Base-by-base conservation (phyloP, 805 yeast species). In the Jamesozyma spencerorum region DNA sequence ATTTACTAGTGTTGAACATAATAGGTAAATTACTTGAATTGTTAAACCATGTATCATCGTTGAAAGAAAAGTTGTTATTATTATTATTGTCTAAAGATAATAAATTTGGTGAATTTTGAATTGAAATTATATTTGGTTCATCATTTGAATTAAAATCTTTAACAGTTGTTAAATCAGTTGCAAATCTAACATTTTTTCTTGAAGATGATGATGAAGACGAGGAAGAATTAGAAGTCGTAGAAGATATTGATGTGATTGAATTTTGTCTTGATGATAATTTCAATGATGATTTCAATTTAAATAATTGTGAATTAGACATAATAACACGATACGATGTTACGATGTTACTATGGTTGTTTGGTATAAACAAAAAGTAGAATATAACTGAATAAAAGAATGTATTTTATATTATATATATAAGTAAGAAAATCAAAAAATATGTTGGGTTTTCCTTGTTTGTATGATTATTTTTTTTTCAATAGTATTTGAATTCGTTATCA, bases 121-220 rank as follows among this genome's bases (percentile, higher is more conserved):
- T 62, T 1, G 82, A 77, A 18, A 80, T 81, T 2, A 81, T 71
- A 12, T 68, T 65, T 26, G 87, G 85, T 46, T 72, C 72, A 40
- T 75, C 81, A 26, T 62, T 58, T 31, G 77, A 78, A 48, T 75
- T 74, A 54, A 81, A 81, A 50, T 74, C 73, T 56, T 80, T 80
- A 41, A 81, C 72, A 32, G 77, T 76, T 38, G 77, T 79, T 45
- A 80, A 63, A 39, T 74, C 66, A 3, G 73, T 58, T 1, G 87
- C 84, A 58, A 80, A 80, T 40, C 85, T 64, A 27, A 80, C 87
- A 5, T 75, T 71, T 55, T 79, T 79, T 11, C 66, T 65, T 45
- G 65, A 44, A 18, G 53, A 45, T 5, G 54, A 44, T 5, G 50
- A 30, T 14, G 34, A 11, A n/a, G n/a, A n/a, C n/a, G n/a, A n/a